phyloP scores from a whole-genome alignment of 345 rosid genomes.

The Tarenaya hassleriana region DNA sequence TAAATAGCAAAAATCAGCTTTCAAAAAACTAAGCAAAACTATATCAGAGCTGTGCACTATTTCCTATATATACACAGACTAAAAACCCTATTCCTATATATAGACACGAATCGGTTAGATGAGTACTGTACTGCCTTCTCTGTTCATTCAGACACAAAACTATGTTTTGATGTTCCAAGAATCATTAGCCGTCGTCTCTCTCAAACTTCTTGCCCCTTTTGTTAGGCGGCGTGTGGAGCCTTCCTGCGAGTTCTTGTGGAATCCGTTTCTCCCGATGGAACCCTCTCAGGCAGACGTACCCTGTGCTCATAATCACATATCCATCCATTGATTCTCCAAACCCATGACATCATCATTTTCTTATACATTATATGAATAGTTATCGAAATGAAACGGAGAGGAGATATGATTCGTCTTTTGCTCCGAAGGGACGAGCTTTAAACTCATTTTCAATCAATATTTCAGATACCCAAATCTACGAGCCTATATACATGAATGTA shows the following conservation, averaged over 20 bases:
- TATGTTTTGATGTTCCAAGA: neutral
- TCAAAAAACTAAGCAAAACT: too few species aligned
- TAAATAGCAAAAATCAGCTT: too few species aligned
- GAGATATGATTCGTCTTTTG: too few species aligned
- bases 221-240: slow-evolving; percentile 34
- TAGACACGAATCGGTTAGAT: too few species aligned
- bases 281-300: slow-evolving; percentile 53
- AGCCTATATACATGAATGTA: neutral
- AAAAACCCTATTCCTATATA: too few species aligned
- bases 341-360: neutral
- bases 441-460: too few species aligned
- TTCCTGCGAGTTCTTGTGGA: slow-evolving; percentile 30
- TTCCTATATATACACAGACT: too few species aligned
- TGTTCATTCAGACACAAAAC: too few species aligned
- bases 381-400: neutral
- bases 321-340: neutral
- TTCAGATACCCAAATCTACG: too few species aligned
- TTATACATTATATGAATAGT: neutral
- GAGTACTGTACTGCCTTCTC: too few species aligned
- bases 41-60: too few species aligned
- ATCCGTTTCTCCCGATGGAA: slow-evolving; percentile 25
- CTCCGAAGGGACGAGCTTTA: too few species aligned
- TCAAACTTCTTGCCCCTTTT: slow-evolving; percentile 19
- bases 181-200: neutral
- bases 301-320: slow-evolving; percentile 24